These are phyloP conservation scores for Heliosperma pusillum DNA, from an alignment of 148 eudicot species.

Conservation along the genomic window DNA sequence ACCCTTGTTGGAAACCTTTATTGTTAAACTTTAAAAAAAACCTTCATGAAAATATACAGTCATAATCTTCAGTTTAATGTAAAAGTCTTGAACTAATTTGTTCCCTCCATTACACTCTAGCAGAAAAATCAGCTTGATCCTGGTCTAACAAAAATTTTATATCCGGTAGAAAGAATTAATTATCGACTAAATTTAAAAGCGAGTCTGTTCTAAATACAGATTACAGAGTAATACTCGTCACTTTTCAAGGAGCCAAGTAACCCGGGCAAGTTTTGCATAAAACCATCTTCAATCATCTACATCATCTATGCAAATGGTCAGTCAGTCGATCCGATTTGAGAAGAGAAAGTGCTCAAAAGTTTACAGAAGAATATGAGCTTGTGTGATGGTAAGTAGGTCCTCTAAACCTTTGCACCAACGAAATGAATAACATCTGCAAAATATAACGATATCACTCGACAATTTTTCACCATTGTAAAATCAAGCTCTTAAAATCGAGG, in stretches of 20 bases:
- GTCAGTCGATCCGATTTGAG: background rate
- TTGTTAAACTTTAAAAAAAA: no score
- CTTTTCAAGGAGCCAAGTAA: background rate
- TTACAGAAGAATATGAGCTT: conserved; percentile 80
- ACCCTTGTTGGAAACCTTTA: no score
- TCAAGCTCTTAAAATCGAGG: background rate
- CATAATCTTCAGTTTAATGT: no score
- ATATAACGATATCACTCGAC: background rate
- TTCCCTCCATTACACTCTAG: background rate
- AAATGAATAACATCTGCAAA: conserved; percentile 57
- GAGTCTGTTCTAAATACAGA: background rate
- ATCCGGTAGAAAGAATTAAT: background rate
- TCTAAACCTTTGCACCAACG: conserved; percentile 59
- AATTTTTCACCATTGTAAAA: background rate
- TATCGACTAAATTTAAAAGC: no score
- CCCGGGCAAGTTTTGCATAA: background rate
- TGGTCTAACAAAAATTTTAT: background rate
- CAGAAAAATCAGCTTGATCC: background rate
- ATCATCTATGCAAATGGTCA: background rate
- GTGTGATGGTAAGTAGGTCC: conserved; percentile 69
- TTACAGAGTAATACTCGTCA: background rate
- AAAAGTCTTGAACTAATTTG: background rate
- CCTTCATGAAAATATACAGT: background rate
- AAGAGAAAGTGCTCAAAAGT: conserved; percentile 44
- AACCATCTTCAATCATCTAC: conserved; percentile 16